Percentiles rank a stretch among this genome's conserved stretches.
These are phyloP conservation scores for Acacia concinna DNA, from an alignment of 331 rosid genomes.

Conservation along the genomic window DNA sequence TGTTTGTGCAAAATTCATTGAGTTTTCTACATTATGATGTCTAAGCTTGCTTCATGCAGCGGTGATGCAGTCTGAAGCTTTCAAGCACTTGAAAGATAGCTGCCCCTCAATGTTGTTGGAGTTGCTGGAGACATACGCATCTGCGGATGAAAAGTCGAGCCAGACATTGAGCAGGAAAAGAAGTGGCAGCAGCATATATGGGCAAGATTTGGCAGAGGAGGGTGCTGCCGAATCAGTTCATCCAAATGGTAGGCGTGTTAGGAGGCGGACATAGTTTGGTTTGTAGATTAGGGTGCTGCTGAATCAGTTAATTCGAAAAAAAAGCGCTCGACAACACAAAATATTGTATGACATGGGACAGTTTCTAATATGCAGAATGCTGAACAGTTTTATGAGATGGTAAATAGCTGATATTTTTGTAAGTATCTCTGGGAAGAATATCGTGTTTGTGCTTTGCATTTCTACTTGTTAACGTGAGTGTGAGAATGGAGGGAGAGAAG, in stretches of 20 bases:
- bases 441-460: no score
- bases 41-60: conserved; percentile 45
- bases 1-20: not conserved
- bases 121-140: conserved; percentile 70
- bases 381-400: conserved; percentile 30
- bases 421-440: conserved; percentile 18
- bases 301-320: not conserved
- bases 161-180: conserved; percentile 62
- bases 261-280: conserved; percentile 56
- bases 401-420: conserved; percentile 35
- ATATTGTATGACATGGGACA: conserved; percentile 39
- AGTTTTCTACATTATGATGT: conserved; percentile 8
- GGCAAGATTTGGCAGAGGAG: conserved; percentile 69
- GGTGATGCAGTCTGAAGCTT: conserved; percentile 83
- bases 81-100: conserved; percentile 68
- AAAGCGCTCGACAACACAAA: not conserved
- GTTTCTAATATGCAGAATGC: conserved; percentile 42
- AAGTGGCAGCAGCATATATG: conserved; percentile 68
- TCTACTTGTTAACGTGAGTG: no score
- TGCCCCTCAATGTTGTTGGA: conserved; percentile 74
- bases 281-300: conserved; percentile 18
- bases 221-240: conserved; percentile 59
- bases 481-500: no score
- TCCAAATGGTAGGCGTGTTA: conserved; percentile 68
- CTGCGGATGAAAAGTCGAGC: conserved; percentile 58